Percentiles rank a stretch among this genome's conserved stretches.
phyloP scores from a whole-genome alignment of 1,139 yeast species.

The Diutina rugosa region DNA sequence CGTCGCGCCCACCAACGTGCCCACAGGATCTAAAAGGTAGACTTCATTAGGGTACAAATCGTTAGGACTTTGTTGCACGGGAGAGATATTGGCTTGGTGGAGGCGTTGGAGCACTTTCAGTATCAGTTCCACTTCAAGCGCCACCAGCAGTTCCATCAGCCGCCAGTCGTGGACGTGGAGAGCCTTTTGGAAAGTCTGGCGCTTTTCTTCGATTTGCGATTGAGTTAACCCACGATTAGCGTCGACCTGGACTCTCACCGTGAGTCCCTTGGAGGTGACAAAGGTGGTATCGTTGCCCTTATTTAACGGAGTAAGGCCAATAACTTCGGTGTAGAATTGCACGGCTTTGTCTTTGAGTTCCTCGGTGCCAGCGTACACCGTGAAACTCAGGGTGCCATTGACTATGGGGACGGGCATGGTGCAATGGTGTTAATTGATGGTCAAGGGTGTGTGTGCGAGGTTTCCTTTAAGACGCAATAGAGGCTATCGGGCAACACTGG shows the following conservation, averaged over 20 bases:
- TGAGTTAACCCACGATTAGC: slow-evolving; percentile 10
- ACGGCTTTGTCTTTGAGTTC: slow-evolving; percentile 23
- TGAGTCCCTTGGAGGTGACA: slow-evolving; percentile 19
- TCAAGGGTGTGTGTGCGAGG: neutral
- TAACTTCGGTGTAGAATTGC: slow-evolving; percentile 31
- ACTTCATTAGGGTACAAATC: slow-evolving; percentile 56
- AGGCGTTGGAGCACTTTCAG: slow-evolving; percentile 21
- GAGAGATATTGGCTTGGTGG: slow-evolving; percentile 9
- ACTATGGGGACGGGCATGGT: slow-evolving; percentile 21
- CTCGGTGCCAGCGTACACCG: slow-evolving; percentile 28
- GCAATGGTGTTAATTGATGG: neutral
- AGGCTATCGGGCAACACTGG: neutral
- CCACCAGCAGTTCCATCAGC: slow-evolving; percentile 27
- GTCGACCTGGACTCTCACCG: slow-evolving; percentile 13
- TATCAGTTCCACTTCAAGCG: slow-evolving; percentile 23
- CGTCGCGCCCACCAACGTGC: slow-evolving; percentile 56
- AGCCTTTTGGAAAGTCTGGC: slow-evolving; percentile 12
- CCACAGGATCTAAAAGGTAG: slow-evolving; percentile 57
- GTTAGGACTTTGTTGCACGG: slow-evolving; percentile 38
- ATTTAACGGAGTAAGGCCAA: slow-evolving; percentile 26
- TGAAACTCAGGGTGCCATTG: slow-evolving; percentile 37
- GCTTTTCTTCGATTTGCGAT: slow-evolving; percentile 14
- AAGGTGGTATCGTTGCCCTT: slow-evolving; percentile 12
- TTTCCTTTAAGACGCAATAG: neutral
- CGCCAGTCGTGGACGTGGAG: slow-evolving; percentile 35